phyloP scores from a whole-genome alignment of 495 filamentous ascomycete genomes.

The Halenospora varia region DNA sequence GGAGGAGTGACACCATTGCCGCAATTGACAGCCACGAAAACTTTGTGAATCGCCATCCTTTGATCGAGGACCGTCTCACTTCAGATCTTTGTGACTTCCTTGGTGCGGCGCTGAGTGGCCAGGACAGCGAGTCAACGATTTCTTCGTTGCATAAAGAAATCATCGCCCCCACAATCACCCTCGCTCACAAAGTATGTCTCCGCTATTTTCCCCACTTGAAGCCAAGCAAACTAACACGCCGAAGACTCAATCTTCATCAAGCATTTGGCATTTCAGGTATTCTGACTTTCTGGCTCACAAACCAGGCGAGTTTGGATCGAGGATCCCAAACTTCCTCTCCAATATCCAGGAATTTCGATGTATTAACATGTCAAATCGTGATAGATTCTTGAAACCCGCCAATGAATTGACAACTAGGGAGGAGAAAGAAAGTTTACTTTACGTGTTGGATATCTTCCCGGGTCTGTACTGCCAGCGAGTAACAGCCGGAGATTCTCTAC shows the following conservation, averaged over 20 bases:
- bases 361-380: conserved; percentile 28
- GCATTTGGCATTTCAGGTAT: conserved; percentile 27
- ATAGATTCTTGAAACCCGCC: conserved; percentile 24
- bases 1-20: conserved; percentile 29
- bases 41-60: conserved; percentile 7
- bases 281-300: conserved; percentile 21
- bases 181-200: conserved; percentile 20
- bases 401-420: conserved; percentile 7
- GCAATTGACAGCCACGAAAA: conserved; percentile 25
- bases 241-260: conserved; percentile 28
- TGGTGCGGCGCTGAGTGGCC: conserved; percentile 15
- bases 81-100: conserved; percentile 16
- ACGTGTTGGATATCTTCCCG: conserved; percentile 1
- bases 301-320: conserved; percentile 7
- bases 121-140: conserved; percentile 10
- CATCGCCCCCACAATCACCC: conserved; percentile 23
- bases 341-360: conserved; percentile 24
- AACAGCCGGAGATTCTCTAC: background rate
- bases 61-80: conserved; percentile 6
- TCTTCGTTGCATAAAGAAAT: conserved; percentile 11
- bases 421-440: background rate
- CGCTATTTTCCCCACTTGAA: conserved; percentile 14
- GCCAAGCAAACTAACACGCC: background rate
- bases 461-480: conserved; percentile 1
- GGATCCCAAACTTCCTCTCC: conserved; percentile 21